phyloP scores from a whole-genome alignment of 2,329 filamentous ascomycete species.

The Colletotrichum chlorophyti region DNA sequence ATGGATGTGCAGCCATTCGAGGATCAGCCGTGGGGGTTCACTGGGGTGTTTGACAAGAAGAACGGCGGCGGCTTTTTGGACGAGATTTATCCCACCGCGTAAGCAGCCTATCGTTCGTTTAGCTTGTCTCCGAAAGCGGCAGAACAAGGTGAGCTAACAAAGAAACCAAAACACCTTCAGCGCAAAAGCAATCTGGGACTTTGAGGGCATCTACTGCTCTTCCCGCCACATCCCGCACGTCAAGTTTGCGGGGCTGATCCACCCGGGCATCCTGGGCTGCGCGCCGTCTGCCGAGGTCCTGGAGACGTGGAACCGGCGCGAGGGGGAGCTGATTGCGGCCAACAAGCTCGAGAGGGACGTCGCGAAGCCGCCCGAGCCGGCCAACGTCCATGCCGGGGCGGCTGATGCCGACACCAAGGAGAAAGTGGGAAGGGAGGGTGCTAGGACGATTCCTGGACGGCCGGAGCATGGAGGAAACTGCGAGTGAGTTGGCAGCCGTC shows the following conservation, averaged over 20 bases:
- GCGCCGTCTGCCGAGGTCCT: constrained; percentile 82
- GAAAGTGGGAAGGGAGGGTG: constrained; percentile 79
- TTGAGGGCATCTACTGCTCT: constrained; percentile 72
- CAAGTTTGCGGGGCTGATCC: constrained; percentile 87
- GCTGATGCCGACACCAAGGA: constrained; percentile 64
- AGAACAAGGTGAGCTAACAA: too few relatives aligned
- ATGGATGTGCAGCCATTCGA: constrained; percentile 91
- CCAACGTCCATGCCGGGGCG: constrained; percentile 76
- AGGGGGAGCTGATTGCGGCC: constrained; percentile 78
- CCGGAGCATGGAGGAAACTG: constrained; percentile 92
- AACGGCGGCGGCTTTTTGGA: constrained; percentile 92
- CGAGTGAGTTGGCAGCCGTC: constrained; percentile 62
- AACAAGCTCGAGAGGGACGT: constrained; percentile 73
- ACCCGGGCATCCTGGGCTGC: constrained; percentile 90
- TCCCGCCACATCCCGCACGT: constrained; percentile 88
- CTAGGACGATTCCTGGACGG: constrained; percentile 82
- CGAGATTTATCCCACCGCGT: constrained; percentile 85
- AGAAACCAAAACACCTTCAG: constrained; percentile 29
- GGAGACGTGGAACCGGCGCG: constrained; percentile 82
- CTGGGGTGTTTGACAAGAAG: constrained; percentile 77
- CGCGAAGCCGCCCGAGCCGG: constrained; percentile 76
- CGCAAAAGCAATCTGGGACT: constrained; percentile 66
- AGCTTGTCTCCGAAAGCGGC: background rate
- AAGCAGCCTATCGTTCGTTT: constrained; percentile 36
- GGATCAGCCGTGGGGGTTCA: constrained; percentile 89